Evolutionary conservation across 805 yeast species (phyloP).

Genomic region (Kodamaea nitidulidarum): DNA sequence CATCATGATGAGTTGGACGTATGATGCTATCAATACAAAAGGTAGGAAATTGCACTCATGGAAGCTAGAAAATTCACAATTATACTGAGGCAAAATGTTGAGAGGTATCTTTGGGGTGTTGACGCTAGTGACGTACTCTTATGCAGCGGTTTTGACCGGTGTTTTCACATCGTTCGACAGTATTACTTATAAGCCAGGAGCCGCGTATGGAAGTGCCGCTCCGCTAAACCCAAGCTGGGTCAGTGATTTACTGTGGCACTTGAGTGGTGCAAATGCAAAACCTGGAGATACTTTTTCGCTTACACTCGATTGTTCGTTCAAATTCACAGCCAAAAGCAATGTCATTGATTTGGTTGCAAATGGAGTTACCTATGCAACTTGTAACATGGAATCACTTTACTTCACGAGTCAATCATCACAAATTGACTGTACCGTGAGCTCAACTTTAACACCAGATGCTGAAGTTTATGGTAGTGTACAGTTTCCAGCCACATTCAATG

Average conservation of each 20-base stretch:
- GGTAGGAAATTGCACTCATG: too few relatives aligned
- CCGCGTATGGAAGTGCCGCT: neutral
- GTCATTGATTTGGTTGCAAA: constrained; percentile 11
- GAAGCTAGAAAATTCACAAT: too few relatives aligned
- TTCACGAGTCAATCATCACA: constrained; percentile 6
- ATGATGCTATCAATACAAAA: too few relatives aligned
- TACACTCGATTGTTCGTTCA: constrained; percentile 23
- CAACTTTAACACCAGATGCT: constrained; percentile 1
- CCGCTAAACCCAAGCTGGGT: constrained; percentile 14
- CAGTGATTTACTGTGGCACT: constrained; percentile 20
- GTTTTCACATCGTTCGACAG: too few relatives aligned
- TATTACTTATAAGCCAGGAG: constrained; percentile 10
- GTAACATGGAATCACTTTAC: constrained; percentile 8
- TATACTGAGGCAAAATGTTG: too few relatives aligned
- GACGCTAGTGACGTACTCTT: too few relatives aligned
- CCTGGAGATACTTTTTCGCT: constrained; percentile 28
- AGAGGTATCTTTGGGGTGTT: too few relatives aligned
- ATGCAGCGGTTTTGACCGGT: too few relatives aligned
- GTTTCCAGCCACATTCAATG: constrained; percentile 22
- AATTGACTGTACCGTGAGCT: constrained; percentile 16
- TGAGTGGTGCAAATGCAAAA: constrained; percentile 11
- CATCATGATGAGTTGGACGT: too few relatives aligned
- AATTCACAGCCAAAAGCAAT: constrained; percentile 14
- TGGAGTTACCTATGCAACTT: constrained; percentile 10
- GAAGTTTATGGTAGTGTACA: constrained; percentile 5